phyloP scores from a whole-genome alignment of 2,329 filamentous ascomycete species.

The Beauveria pseudobassiana region DNA sequence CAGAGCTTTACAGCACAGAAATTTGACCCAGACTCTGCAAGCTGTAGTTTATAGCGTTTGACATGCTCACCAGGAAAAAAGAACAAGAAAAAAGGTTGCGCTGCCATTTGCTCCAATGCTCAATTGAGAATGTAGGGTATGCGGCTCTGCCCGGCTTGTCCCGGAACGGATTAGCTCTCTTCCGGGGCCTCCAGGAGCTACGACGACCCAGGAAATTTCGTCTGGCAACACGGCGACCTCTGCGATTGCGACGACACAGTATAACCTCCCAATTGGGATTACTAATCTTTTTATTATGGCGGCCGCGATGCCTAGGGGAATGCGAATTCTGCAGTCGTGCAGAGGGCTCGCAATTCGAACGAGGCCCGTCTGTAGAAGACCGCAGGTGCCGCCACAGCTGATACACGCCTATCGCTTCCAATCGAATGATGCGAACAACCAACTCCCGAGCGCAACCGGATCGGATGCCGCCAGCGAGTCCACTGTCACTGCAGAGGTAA shows the following conservation, averaged over 20 bases:
- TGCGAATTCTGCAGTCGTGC: conserved; percentile 17
- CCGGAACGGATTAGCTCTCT: conserved; percentile 10
- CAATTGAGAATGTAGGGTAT: not conserved
- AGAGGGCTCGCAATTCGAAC: conserved; percentile 21
- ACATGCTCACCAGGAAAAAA: not conserved
- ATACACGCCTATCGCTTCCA: conserved; percentile 18
- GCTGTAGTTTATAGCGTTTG: not conserved
- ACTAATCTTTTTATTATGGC: not conserved
- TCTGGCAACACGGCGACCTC: not conserved
- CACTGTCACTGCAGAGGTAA: not conserved
- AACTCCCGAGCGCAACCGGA: conserved; percentile 18
- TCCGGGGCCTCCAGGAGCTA: conserved; percentile 2
- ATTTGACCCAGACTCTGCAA: no score
- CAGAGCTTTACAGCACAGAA: no score
- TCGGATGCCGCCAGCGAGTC: conserved; percentile 4
- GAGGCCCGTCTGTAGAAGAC: not conserved
- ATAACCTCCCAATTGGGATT: not conserved
- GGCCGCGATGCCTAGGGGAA: conserved; percentile 3
- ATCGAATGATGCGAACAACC: conserved; percentile 25
- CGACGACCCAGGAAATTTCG: conserved; percentile 4
- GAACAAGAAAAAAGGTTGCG: not conserved
- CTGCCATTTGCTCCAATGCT: not conserved
- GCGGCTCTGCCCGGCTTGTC: not conserved
- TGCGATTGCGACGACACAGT: not conserved
- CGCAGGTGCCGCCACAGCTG: not conserved